A percentile compares a stretch with the other conserved stretches of the same genome.
These are phyloP conservation scores for Sungouiozyma ichnusensis DNA, from an alignment of 805 yeast species.

Conservation along the genomic window DNA sequence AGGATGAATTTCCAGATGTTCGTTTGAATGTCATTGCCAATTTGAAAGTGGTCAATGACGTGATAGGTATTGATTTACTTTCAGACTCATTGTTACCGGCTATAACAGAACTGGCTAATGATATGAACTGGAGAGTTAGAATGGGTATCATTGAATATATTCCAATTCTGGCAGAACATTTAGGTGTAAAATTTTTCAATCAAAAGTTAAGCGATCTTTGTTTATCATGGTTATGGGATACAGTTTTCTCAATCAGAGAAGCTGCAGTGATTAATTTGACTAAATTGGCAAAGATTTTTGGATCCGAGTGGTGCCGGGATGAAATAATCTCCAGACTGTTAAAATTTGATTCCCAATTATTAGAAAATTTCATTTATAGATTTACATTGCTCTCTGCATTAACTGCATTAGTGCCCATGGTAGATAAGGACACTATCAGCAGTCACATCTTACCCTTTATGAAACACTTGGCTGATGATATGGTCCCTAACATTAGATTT, in stretches of 20 bases:
- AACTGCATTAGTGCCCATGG: constrained; percentile 69
- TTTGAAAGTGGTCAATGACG: constrained; percentile 84
- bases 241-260: constrained; percentile 89
- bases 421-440: constrained; percentile 45
- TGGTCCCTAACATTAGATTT: constrained; percentile 91
- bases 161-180: constrained; percentile 86
- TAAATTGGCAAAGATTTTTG: constrained; percentile 76
- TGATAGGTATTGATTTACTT: constrained; percentile 80
- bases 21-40: constrained; percentile 88
- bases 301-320: constrained; percentile 83
- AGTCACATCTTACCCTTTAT: constrained; percentile 72
- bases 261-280: constrained; percentile 85
- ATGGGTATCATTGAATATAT: constrained; percentile 94
- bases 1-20: constrained; percentile 95
- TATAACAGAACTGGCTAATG: constrained; percentile 89
- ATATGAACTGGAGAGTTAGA: constrained; percentile 95
- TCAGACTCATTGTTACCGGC: constrained; percentile 90
- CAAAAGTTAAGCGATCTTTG: constrained; percentile 84
- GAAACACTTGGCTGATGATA: constrained; percentile 58
- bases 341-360: constrained; percentile 30
- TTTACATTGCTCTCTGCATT: constrained; percentile 84
- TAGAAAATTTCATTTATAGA: constrained; percentile 75
- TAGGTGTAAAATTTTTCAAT: constrained; percentile 88
- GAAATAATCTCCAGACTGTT: constrained; percentile 75
- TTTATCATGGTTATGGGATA: constrained; percentile 98